Evolutionary conservation across 768 basidiomycete species (phyloP).

Genomic region (Tephrocybe sp.): DNA sequence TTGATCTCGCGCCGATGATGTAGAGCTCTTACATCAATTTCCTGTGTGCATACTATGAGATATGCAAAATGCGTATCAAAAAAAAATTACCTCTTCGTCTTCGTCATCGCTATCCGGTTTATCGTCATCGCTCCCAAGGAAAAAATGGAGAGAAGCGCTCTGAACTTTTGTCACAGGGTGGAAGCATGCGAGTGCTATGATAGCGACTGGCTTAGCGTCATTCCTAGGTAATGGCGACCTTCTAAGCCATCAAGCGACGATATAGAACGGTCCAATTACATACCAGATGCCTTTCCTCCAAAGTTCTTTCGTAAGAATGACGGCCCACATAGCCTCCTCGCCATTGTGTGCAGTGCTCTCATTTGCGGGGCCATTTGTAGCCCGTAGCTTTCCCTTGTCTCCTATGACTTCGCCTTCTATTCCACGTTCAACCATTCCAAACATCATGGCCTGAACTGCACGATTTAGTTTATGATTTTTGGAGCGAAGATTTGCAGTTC

Average conservation of each 20-base stretch:
- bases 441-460: slow-evolving; percentile 93
- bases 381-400: slow-evolving; percentile 76
- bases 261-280: slow-evolving; percentile 13
- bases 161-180: slow-evolving; percentile 95
- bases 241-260: slow-evolving; percentile 1
- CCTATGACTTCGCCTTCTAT: slow-evolving; percentile 80
- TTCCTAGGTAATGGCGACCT: slow-evolving; percentile 44
- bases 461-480: slow-evolving; percentile 97
- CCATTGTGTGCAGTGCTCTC: slow-evolving; percentile 44
- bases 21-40: slow-evolving; percentile 66
- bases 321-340: slow-evolving; percentile 97
- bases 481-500: slow-evolving; percentile 80
- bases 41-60: slow-evolving; percentile 31
- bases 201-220: slow-evolving; percentile 90
- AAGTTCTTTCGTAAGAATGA: slow-evolving; percentile 88
- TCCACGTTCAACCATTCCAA: slow-evolving; percentile 93
- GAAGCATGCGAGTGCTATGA: slow-evolving; percentile 87
- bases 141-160: slow-evolving; percentile 92
- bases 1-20: slow-evolving; percentile 90
- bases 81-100: slow-evolving; percentile 46
- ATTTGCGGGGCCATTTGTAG: slow-evolving; percentile 30
- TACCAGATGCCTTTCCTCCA: slow-evolving; percentile 94
- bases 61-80: neutral
- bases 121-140: slow-evolving; percentile 85
- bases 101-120: slow-evolving; percentile 72